phyloP scores from a whole-genome alignment of 2,329 filamentous ascomycete genomes.

The Leptographium galeiforme region DNA sequence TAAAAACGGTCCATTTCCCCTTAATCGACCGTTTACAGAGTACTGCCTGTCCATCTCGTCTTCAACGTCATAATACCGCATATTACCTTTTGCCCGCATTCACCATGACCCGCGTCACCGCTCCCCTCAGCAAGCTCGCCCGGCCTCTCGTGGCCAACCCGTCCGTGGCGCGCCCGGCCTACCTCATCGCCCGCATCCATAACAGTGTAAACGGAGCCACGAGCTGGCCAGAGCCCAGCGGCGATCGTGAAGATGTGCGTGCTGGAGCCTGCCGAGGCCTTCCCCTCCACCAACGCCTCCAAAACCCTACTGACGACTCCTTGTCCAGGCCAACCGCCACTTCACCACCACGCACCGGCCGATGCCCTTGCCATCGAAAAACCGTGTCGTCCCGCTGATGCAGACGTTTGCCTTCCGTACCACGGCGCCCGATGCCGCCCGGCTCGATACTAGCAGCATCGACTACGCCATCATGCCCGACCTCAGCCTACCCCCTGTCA shows the following conservation, averaged over 20 bases:
- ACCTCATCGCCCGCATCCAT: constrained; percentile 14
- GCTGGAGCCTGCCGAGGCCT: too few relatives aligned
- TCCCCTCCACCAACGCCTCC: too few relatives aligned
- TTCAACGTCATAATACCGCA: neutral
- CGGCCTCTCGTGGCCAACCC: constrained; percentile 31
- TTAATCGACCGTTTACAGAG: neutral
- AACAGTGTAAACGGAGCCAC: constrained; percentile 23
- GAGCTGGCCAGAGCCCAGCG: constrained; percentile 29
- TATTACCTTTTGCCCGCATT: neutral
- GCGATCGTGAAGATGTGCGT: constrained; percentile 25
- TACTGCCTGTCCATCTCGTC: neutral
- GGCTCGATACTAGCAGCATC: constrained; percentile 24
- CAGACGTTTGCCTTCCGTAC: constrained; percentile 51
- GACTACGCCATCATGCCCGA: constrained; percentile 41
- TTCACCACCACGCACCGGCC: constrained; percentile 35
- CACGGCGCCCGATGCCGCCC: constrained; percentile 25
- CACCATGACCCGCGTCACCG: constrained; percentile 36
- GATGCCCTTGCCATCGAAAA: constrained; percentile 25
- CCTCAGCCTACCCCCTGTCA: constrained; percentile 11
- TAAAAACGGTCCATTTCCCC: too few relatives aligned
- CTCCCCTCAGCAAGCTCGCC: constrained; percentile 34
- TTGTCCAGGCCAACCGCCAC: constrained; percentile 17
- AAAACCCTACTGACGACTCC: neutral
- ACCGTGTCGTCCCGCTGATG: constrained; percentile 43
- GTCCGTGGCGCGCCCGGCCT: constrained; percentile 19